Base-by-base conservation (phyloP, 176 grass and related monocot genomes). In the Guadua angustifolia region DNA sequence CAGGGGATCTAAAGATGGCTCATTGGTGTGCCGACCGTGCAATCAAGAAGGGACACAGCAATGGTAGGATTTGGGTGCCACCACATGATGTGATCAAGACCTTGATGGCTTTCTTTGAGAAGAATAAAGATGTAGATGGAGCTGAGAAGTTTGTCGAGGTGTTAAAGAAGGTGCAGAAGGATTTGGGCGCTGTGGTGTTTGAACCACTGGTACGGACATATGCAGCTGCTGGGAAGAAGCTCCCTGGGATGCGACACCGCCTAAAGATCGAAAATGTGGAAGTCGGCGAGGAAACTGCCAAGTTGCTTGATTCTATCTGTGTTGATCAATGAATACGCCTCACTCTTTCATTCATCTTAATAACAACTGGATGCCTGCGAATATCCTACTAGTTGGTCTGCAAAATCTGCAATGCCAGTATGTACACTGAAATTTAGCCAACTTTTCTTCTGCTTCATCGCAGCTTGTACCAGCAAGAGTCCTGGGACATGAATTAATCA, bases 31-130 rank as follows among this genome's bases (percentile, higher is more conserved):
- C 83, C 0, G 89, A 98, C 35, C 91, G 89, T 26, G 96, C 93
- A 17, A 98, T 98, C 53, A 95, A 98, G 75, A 98, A 98, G 87
- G 93, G 93, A 1, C 87, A 83, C 82, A 98, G 91, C 82, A 79
- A 38, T 21, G 85, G 85, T 56, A 93, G 93, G 74, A 81, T 89
- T 7, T 95, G 93, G 89, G 85, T 87, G 39, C 93, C 93, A 21
- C 81, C 87, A 11, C 47, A 0, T n/a, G 66, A 83, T 2, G 93
- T 90, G 71, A 79, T 81, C 0, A 15, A 66, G 33, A 88, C 85
- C 52, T 82, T 98, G 71, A 90, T 98, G 72, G 50, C 10, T 12
- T 92, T 90, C 70, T 98, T 98, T 63, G 89, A 94, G 89, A 68
- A 68, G 64, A 85, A 69, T 35, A 92, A 87, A 36, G 91, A 98